Evolutionary conservation across 2,329 filamentous ascomycete species (phyloP).

Genomic region (Fusarium burgessii): DNA sequence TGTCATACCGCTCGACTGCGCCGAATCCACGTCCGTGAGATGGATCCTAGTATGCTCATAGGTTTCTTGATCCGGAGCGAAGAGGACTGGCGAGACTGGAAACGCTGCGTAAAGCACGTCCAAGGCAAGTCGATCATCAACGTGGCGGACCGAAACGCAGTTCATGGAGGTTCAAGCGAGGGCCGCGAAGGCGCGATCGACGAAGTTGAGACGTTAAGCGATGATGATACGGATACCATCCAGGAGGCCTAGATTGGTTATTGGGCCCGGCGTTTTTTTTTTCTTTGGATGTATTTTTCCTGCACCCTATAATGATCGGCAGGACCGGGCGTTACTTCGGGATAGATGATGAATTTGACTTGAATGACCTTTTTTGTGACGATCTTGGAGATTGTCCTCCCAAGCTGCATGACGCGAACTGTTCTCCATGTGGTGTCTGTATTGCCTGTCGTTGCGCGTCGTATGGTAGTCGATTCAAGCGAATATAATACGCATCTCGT

Average conservation of each 20-base stretch:
- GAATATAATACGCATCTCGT: neutral
- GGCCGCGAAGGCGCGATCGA: conserved; percentile 83
- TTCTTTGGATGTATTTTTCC: conserved; percentile 30
- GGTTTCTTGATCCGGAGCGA: conserved; percentile 88
- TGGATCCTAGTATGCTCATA: conserved; percentile 98
- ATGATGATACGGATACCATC: conserved; percentile 68
- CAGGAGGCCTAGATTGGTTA: conserved; percentile 43
- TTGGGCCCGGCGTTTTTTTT: conserved; percentile 29
- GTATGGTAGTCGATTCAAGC: neutral
- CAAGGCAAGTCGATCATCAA: conserved; percentile 89
- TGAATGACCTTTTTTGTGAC: conserved; percentile 11
- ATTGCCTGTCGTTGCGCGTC: neutral
- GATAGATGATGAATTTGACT: conserved; percentile 42
- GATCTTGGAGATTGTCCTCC: neutral
- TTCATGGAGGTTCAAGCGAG: conserved; percentile 60
- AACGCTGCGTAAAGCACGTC: conserved; percentile 77
- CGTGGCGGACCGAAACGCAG: conserved; percentile 78
- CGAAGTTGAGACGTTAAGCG: conserved; percentile 90
- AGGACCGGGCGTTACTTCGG: conserved; percentile 33
- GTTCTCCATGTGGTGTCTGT: neutral
- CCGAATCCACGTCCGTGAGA: conserved; percentile 85
- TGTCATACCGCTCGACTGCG: conserved; percentile 91
- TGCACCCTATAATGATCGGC: conserved; percentile 7
- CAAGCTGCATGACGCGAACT: neutral
- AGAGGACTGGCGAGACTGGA: conserved; percentile 87